Base-by-base conservation (phyloP, 495 filamentous ascomycete genomes). In the Tuber brumale region DNA sequence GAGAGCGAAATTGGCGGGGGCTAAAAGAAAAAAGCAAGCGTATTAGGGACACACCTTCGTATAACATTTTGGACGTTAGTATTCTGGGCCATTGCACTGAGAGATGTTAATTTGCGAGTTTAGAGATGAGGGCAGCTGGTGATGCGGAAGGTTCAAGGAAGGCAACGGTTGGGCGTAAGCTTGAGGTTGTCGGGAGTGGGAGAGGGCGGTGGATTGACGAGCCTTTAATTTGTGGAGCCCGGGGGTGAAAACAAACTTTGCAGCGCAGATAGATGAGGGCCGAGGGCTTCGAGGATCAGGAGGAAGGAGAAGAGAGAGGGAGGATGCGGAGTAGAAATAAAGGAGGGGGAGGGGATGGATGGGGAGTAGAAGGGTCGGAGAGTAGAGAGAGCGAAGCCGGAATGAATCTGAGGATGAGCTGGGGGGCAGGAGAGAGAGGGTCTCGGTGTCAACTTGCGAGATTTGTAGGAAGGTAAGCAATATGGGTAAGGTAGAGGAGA, bases 1-100 rank as follows among this genome's bases (percentile, higher is more conserved):
- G 57, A 66, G 57, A 66, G 27, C 27, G 57, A 66, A 35, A 66
- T 69, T 76, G 70, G 79, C 43, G 39, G 39, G 43, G 42, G 37
- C 21, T 71, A 42, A 43, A 74, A n/a, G 10, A 51, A 48, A 27
- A 42, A 42, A 35, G 41, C 70, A 42, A 51, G 44, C n/a, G 27
- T 66, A 66, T 16, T 66, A 35, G 27, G 57, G 70, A 86, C 87
- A 75, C 89, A 92, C 90, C 90, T 89, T 87, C 90, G 89, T 87
- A 92, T 92, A 51, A 91, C 89, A 88, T 92, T 92, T 77, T 90
- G 88, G 69, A 84, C 85, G 80, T 86, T 86, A 35, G 70, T 48
- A 83, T 87, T 88, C 84, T 91, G 89, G 69, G 89, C 87, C 89
- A 90, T 90, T 81, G 81, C 83, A 74, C 73, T 27, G 41, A 27